Conservation (phyloP, 75 land plant species). For the Sequoiadendron giganteum region DNA sequence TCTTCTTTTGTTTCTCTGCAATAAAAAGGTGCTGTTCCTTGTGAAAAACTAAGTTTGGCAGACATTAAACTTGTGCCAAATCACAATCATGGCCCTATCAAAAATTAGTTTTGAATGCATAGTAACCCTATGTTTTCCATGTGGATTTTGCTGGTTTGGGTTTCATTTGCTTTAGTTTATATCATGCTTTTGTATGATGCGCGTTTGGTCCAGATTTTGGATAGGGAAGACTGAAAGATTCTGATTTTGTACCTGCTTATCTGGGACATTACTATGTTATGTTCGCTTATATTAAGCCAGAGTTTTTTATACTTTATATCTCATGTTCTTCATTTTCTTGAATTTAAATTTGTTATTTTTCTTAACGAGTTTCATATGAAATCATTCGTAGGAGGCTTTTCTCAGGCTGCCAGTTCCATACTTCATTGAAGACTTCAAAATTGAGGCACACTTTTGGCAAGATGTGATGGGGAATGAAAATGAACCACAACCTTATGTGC, state of each 20-base stretch:
- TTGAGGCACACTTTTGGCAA: slow-evolving; percentile 20
- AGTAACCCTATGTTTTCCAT: neutral
- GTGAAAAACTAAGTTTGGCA: neutral
- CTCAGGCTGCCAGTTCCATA: neutral
- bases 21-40: slow-evolving; percentile 6
- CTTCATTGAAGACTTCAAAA: neutral
- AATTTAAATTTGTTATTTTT: neutral
- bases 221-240: neutral
- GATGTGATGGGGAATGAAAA: slow-evolving; percentile 39
- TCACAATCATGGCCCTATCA: neutral
- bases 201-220: neutral
- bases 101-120: neutral
- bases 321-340: neutral
- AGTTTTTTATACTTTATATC: neutral
- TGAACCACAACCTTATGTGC: slow-evolving; percentile 71
- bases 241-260: neutral
- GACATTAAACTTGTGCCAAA: neutral
- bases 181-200: neutral
- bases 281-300: neutral
- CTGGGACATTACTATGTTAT: neutral
- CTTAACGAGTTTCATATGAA: neutral
- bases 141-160: neutral
- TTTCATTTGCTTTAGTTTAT: neutral
- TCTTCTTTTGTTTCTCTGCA: slow-evolving; percentile 11
- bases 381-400: slow-evolving; percentile 3